phyloP scores from a whole-genome alignment of 805 yeast species.

The Nakazawaea laoshanensis region DNA sequence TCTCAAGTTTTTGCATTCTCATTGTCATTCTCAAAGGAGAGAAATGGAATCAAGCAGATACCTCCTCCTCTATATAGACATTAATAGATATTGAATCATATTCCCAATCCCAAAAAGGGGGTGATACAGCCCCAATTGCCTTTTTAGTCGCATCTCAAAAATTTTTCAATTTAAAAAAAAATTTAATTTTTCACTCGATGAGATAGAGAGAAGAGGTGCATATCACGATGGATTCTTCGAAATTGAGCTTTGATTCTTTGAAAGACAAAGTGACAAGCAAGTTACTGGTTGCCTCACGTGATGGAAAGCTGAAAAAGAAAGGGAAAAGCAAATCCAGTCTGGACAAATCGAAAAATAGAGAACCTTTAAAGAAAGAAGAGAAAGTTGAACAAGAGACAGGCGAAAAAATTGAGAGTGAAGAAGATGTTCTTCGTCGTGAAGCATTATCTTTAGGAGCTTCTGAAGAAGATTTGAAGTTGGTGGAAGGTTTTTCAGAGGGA shows the following conservation, averaged over 20 bases:
- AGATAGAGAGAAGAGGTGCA: not conserved
- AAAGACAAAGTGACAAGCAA: constrained; percentile 58
- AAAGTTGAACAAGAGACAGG: constrained; percentile 12
- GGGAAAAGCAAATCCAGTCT: constrained; percentile 12
- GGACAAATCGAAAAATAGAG: constrained; percentile 4
- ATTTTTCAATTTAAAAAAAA: constrained; percentile 1
- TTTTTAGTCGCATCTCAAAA: not conserved
- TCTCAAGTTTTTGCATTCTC: constrained; percentile 5
- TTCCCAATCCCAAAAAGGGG: too few species aligned
- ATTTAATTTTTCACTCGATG: constrained; percentile 1
- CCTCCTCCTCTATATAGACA: too few species aligned
- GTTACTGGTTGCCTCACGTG: too few species aligned
- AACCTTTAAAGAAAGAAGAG: constrained; percentile 14
- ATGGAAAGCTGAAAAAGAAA: constrained; percentile 14
- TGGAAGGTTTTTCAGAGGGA: constrained; percentile 46
- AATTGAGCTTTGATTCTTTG: constrained; percentile 44
- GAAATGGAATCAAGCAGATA: constrained; percentile 10
- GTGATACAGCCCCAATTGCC: constrained; percentile 1
- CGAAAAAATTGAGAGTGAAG: constrained; percentile 13
- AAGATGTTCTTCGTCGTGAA: constrained; percentile 52
- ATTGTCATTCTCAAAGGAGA: constrained; percentile 9
- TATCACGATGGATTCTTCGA: constrained; percentile 34
- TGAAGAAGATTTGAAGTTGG: constrained; percentile 65
- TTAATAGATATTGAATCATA: too few species aligned
- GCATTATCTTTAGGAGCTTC: constrained; percentile 81